Percentiles rank a stretch among this genome's conserved stretches.
Evolutionary conservation across 495 filamentous ascomycete species (phyloP).

Genomic region (Daldinia loculata): DNA sequence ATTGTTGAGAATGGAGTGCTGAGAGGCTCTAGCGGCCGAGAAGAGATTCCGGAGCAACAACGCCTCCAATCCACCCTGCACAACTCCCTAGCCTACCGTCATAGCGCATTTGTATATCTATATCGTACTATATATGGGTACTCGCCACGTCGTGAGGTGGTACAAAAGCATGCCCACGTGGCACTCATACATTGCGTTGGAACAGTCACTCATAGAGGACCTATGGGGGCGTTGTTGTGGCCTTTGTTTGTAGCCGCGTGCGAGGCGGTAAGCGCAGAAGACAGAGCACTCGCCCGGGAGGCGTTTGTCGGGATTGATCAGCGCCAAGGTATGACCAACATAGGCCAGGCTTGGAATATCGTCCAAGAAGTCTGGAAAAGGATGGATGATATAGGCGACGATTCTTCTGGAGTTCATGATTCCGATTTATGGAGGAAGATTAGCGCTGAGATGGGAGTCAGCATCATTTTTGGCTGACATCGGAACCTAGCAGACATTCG

Average conservation of each 20-base stretch:
- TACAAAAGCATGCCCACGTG: conserved; percentile 61
- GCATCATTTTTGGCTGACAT: conserved; percentile 63
- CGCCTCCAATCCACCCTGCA: conserved; percentile 61
- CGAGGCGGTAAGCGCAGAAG: conserved; percentile 57
- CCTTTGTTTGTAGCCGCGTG: conserved; percentile 68
- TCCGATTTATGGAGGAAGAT: conserved; percentile 58
- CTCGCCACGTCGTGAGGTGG: conserved; percentile 53
- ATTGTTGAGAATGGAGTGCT: conserved; percentile 21
- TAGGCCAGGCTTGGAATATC: conserved; percentile 64
- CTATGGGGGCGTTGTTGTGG: conserved; percentile 69
- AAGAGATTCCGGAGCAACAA: conserved; percentile 42
- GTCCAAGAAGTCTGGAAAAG: conserved; percentile 66
- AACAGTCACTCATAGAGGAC: conserved; percentile 61
- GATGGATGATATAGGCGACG: conserved; percentile 46
- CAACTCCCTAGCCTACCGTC: conserved; percentile 69
- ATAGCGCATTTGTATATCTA: conserved; percentile 68
- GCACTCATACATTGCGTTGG: conserved; percentile 61
- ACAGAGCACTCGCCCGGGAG: conserved; percentile 54
- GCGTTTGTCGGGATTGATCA: conserved; percentile 60
- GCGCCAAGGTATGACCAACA: conserved; percentile 70
- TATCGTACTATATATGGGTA: conserved; percentile 63
- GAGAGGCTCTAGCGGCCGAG: conserved; percentile 9
- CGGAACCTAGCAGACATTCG: conserved; percentile 1
- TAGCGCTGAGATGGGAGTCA: conserved; percentile 60
- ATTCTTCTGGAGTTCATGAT: conserved; percentile 28